Evolutionary conservation across 768 basidiomycete genomes (phyloP).

Genomic region (Russula abietina): DNA sequence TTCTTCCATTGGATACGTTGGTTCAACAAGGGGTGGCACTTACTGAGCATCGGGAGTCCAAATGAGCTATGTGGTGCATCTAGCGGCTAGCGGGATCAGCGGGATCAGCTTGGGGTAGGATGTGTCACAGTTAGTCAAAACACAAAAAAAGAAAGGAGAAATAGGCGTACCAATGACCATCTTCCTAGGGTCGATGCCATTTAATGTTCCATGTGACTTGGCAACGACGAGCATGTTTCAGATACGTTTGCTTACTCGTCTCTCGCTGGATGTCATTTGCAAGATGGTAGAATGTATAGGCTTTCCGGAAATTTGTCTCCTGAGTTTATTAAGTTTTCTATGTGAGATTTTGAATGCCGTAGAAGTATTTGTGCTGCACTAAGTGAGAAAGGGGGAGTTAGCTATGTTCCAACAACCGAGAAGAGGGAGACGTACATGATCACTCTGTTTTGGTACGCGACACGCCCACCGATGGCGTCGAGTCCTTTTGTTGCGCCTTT

Average conservation of each 20-base stretch:
- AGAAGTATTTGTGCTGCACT: conserved; percentile 81
- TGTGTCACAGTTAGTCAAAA: background rate
- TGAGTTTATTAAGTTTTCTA: conserved; percentile 86
- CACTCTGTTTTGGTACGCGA: conserved; percentile 17
- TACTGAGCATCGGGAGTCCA: too few relatives aligned
- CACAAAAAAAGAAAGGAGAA: background rate
- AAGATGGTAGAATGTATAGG: conserved; percentile 93
- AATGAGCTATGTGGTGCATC: too few relatives aligned
- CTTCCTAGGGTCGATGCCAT: conserved; percentile 62
- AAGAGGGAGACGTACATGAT: conserved; percentile 10
- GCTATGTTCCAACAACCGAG: background rate
- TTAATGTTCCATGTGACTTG: conserved; percentile 76
- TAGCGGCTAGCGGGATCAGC: too few relatives aligned
- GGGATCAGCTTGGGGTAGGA: conserved; percentile 56
- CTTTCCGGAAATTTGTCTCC: conserved; percentile 79
- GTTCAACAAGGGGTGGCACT: too few relatives aligned
- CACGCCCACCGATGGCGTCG: background rate
- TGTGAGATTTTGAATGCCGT: conserved; percentile 93
- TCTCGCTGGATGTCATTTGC: conserved; percentile 95
- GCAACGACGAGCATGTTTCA: conserved; percentile 86
- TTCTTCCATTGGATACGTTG: too few relatives aligned
- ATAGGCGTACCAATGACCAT: conserved; percentile 72
- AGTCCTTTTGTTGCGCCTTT: background rate
- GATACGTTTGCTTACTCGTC: conserved; percentile 78
- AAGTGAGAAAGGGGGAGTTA: background rate